These are phyloP conservation scores for Letharia lupina DNA, from an alignment of 495 filamentous ascomycete genomes.

Conservation along the genomic window DNA sequence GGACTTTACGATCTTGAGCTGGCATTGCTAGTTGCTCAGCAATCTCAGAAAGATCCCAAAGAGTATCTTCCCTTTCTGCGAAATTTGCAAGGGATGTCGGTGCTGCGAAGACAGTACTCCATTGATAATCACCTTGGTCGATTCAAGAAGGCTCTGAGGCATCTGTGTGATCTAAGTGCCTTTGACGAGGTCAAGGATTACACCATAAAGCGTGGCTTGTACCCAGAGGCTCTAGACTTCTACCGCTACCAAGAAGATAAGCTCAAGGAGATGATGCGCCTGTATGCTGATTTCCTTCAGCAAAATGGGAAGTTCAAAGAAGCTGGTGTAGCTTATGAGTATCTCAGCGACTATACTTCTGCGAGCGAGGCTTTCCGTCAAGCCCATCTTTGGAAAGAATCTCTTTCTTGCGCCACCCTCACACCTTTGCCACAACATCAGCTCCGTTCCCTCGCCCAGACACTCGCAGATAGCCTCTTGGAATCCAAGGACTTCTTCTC, in stretches of 20 bases:
- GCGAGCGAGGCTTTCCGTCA: conserved; percentile 73
- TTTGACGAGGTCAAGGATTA: conserved; percentile 74
- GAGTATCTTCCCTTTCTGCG: conserved; percentile 95
- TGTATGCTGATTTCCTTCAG: conserved; percentile 74
- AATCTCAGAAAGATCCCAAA: conserved; percentile 89
- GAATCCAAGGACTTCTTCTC: conserved; percentile 75
- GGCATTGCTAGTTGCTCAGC: conserved; percentile 82
- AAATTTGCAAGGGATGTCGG: conserved; percentile 63
- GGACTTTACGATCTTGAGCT: conserved; percentile 89
- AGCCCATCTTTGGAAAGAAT: conserved; percentile 85
- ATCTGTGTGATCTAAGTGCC: conserved; percentile 57
- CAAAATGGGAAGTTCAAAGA: conserved; percentile 68
- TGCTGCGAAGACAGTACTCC: conserved; percentile 61
- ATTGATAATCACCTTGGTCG: conserved; percentile 83
- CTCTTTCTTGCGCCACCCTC: conserved; percentile 65
- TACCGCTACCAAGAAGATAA: conserved; percentile 69
- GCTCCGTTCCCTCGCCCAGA: conserved; percentile 53
- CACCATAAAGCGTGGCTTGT: conserved; percentile 68
- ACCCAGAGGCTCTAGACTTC: conserved; percentile 64
- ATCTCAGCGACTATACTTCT: conserved; percentile 56
- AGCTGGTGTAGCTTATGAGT: conserved; percentile 85
- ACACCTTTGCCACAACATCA: conserved; percentile 50
- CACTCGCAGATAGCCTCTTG: conserved; percentile 60
- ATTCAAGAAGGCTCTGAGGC: conserved; percentile 62
- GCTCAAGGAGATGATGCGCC: conserved; percentile 52